Base-by-base conservation (phyloP, 352 stramenopile species). In the Globisporangium cystogenes region DNA sequence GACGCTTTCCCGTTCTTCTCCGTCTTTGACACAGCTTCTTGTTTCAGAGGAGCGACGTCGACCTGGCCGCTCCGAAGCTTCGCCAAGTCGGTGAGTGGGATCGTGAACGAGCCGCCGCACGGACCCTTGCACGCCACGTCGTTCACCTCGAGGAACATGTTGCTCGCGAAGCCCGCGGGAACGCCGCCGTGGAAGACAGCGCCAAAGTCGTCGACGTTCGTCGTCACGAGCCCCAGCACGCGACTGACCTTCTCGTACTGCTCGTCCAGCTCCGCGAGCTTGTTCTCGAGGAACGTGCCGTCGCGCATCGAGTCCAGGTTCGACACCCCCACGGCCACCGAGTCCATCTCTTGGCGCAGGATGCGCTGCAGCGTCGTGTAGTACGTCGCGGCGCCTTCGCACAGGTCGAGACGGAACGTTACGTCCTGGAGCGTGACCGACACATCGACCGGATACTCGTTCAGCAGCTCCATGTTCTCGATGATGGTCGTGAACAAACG, bases 271-370 rank as follows among this genome's bases (percentile, higher is more conserved):
- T 61, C 48, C 3, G 66, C 55, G 24, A 90, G 55, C 43, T 87
- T 62, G 37, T 72, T 78, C 40, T 86, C 60, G 27, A 87, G 54
- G 21, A 80, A 88, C 1, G 74, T 77, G 4, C 74, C 71, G 43
- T 86, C 70, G 15, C 78, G 64, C 31, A 88, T 40, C n/a, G 72
- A 66, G 27, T 82, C 68, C 36, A 88, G 55, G 48, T 88, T 76
- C 16, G 70, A 50, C 7, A 86, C 39, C 0, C 74, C 74, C 10
- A 88, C 71, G 0, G 75, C 72, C 7, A 72, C 74, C 24, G 76
- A 86, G 40, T 86, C 75, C 63, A 88, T 85, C 42, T 73, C 74
- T 53, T 83, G 78, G 1, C 80, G 80, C 35, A 88, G 66, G 12
- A 86, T 79, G 15, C 80, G 73, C 44, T 90, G 76, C 48, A 87